Evolutionary conservation across 2,329 filamentous ascomycete genomes (phyloP), one percentile per base, ranked within the genome.

Genomic region (Xenoacremonium recifei): DNA sequence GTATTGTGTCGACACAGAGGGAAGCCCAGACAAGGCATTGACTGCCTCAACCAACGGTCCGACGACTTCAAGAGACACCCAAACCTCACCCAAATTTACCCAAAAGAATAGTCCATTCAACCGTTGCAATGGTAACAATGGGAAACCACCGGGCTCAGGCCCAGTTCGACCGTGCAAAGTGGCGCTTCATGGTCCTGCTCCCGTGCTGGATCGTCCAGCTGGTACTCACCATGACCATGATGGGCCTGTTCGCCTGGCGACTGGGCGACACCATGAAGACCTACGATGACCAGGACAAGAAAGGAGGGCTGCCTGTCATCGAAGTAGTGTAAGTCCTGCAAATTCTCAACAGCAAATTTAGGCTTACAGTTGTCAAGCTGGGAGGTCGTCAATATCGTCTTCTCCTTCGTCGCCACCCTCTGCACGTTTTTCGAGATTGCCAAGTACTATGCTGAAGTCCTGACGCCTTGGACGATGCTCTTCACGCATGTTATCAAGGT

Each of bases 391-490:
- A 80, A 79, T 48, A 67, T 81, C 36, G 68, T 47, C 39, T 65
- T 80, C 39, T 72, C 75, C 13, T 58, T 72, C 19, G 45, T 76
- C 27, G 68, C 71, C 1, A 67, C 76, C 5, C 23, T 72, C 21
- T 67, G 75, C 55, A 76, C 68, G 12, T 58, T 72, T 31, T 53
- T 73, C 44, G 73, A 77, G 48, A 65, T 78, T 21, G 68, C 64
- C 32, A 71, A 64, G 49, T 71, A 67, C 43, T 64, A 68, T 35
- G 64, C 69, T 21, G 75, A 79, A 56, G 67, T 70, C 1, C 57
- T 81, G 40, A 80, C 77, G 10, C 77, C 77, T 3, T 73, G 76
- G 59, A 71, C 70, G 5, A 70, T 81, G 65, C 60, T 80, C 4
- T 71, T 74, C 47, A 71, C 70, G 15, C 72, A 77, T 45, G 58